phyloP scores from a whole-genome alignment of 768 basidiomycete species.

The Serendipita vermifera region DNA sequence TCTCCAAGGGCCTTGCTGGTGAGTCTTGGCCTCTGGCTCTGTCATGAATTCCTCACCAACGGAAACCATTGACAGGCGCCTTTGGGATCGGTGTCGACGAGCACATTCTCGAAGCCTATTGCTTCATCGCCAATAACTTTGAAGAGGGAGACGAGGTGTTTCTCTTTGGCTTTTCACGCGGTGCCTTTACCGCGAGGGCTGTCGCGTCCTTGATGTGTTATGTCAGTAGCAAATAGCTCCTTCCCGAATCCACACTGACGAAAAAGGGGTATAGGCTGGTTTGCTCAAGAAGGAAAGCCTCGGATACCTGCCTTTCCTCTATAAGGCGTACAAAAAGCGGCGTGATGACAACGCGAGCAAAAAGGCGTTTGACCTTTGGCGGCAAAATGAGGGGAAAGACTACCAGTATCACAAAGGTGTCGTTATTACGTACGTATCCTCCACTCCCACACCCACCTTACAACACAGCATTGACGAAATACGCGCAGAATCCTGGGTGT shows the following conservation, averaged over 20 bases:
- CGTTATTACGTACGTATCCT: not conserved
- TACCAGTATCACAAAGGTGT: not conserved
- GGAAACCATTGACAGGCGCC: not conserved
- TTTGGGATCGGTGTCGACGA: not conserved
- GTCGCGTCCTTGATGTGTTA: conserved; percentile 13
- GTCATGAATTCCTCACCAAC: too few species aligned
- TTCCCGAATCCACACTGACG: not conserved
- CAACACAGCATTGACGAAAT: not conserved
- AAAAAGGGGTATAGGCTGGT: not conserved
- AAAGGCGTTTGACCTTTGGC: not conserved
- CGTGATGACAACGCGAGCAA: not conserved
- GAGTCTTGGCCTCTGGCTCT: too few species aligned
- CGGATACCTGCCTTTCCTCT: not conserved
- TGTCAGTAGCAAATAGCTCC: not conserved
- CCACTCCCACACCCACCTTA: not conserved
- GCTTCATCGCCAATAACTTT: conserved; percentile 15
- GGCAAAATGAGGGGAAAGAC: not conserved
- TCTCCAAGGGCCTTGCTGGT: not conserved
- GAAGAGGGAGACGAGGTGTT: conserved; percentile 11
- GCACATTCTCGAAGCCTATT: conserved; percentile 14
- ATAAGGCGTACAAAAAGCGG: not conserved
- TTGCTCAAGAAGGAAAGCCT: not conserved
- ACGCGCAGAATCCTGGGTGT: conserved; percentile 12
- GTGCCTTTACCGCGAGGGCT: conserved; percentile 16
- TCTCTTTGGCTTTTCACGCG: conserved; percentile 17